phyloP scores from a whole-genome alignment of 169 alveolate genomes.

The Plasmodium malariae region DNA sequence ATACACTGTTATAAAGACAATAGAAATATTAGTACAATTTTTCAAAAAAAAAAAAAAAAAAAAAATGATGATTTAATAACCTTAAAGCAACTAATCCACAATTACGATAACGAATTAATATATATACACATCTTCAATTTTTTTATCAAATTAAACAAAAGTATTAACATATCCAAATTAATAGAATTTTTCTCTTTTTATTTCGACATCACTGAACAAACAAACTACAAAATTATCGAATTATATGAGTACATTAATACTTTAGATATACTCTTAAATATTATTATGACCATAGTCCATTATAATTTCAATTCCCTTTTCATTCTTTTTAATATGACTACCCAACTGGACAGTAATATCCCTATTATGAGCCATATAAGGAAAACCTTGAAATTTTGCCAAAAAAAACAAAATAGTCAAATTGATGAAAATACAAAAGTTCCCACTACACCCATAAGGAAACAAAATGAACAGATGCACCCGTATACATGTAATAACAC shows the following conservation, averaged over 20 bases:
- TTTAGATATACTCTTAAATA: conserved; percentile 44
- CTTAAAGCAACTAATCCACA: background rate
- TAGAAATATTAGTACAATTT: background rate
- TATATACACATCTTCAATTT: conserved; percentile 41
- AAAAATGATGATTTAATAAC: background rate
- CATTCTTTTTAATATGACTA: too few species aligned
- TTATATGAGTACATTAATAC: conserved; percentile 46
- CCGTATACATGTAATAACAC: background rate
- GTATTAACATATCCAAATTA: conserved; percentile 29
- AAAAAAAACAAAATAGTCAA: too few species aligned
- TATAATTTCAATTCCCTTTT: conserved; percentile 65
- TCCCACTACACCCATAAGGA: too few species aligned
- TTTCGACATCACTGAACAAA: conserved; percentile 35
- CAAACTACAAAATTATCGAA: conserved; percentile 53
- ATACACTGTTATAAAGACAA: conserved; percentile 34
- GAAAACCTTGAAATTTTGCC: too few species aligned
- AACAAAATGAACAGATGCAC: too few species aligned
- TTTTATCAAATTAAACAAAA: conserved; percentile 17
- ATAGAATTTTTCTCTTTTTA: conserved; percentile 40
- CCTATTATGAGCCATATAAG: too few species aligned
- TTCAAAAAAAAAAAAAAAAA: background rate
- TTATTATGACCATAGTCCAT: conserved; percentile 25
- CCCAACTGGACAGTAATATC: too few species aligned
- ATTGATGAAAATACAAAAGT: too few species aligned
- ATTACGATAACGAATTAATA: conserved; percentile 6